Conservation (phyloP, 1,139 yeast species). For the Lodderomyces oxycetoniae region DNA sequence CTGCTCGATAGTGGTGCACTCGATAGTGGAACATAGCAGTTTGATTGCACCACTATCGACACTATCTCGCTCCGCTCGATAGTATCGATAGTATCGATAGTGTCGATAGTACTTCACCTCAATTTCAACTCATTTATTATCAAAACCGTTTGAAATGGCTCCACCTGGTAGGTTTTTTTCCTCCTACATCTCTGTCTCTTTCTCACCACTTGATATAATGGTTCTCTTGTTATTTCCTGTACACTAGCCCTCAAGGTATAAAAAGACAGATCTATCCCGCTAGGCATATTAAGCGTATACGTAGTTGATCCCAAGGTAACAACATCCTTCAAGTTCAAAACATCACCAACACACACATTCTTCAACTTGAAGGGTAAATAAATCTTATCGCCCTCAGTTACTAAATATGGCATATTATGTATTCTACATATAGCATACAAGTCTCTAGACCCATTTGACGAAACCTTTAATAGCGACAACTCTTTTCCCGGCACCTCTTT, state of each 20-base stretch:
- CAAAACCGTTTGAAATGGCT: slow-evolving; percentile 76
- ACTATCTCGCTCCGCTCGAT: too few species aligned
- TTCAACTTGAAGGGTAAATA: slow-evolving; percentile 73
- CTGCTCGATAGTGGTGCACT: too few species aligned
- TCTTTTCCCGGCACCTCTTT: too few species aligned
- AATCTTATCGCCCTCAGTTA: slow-evolving; percentile 85
- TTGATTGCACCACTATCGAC: too few species aligned
- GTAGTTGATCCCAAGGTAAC: slow-evolving; percentile 82
- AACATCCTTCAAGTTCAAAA: slow-evolving; percentile 65
- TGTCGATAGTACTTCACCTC: slow-evolving; percentile 7
- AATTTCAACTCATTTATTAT: slow-evolving; percentile 69
- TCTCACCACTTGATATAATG: slow-evolving; percentile 53
- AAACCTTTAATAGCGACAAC: slow-evolving; percentile 53
- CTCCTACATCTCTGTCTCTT: slow-evolving; percentile 83
- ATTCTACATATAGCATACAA: slow-evolving; percentile 80
- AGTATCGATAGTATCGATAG: too few species aligned
- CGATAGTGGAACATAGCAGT: too few species aligned
- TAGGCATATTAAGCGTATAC: slow-evolving; percentile 49
- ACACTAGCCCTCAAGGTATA: slow-evolving; percentile 72
- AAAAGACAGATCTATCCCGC: slow-evolving; percentile 35
- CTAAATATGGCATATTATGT: slow-evolving; percentile 81
- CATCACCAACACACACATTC: slow-evolving; percentile 77
- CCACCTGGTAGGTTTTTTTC: slow-evolving; percentile 69
- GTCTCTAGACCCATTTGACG: slow-evolving; percentile 43
- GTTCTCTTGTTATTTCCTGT: slow-evolving; percentile 81